These are phyloP conservation scores for Podospora appendiculata DNA, from an alignment of 495 filamentous ascomycete species.

Conservation along the genomic window DNA sequence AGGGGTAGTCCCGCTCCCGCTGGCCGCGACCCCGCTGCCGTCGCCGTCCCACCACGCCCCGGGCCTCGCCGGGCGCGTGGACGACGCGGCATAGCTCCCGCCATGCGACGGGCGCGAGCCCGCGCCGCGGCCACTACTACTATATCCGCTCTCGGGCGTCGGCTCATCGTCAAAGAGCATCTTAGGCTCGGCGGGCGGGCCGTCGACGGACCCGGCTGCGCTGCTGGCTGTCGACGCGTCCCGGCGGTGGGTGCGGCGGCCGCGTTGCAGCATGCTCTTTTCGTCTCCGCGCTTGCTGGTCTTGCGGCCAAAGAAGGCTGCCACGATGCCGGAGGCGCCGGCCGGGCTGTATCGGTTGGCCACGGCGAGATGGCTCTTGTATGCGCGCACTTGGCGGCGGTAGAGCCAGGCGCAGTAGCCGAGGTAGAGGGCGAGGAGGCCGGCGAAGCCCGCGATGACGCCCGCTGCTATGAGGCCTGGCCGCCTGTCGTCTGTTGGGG, in stretches of 20 bases:
- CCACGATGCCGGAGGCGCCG: constrained; percentile 4
- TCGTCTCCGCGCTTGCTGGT: constrained; percentile 10
- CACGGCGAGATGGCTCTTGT: constrained; percentile 55
- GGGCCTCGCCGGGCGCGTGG: background rate
- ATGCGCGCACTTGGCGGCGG: constrained; percentile 52
- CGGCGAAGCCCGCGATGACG: constrained; percentile 52
- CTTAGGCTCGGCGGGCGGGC: constrained; percentile 26
- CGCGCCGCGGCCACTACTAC: background rate
- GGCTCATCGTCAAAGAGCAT: constrained; percentile 21
- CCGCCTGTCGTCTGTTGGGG: constrained; percentile 29
- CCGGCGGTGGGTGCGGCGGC: constrained; percentile 4
- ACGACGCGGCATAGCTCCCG: background rate
- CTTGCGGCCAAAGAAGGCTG: constrained; percentile 13
- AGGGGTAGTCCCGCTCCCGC: constrained; percentile 6
- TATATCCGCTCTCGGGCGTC: constrained; percentile 12
- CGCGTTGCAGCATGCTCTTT: constrained; percentile 1
- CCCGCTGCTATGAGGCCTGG: constrained; percentile 56
- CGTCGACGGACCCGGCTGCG: constrained; percentile 21
- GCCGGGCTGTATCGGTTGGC: constrained; percentile 31
- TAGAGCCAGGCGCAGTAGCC: constrained; percentile 68
- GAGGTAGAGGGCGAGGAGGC: constrained; percentile 52
- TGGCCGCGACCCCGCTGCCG: constrained; percentile 1
- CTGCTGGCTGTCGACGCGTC: constrained; percentile 11
- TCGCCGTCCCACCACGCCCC: constrained; percentile 4
- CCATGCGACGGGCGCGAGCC: too few relatives aligned